A percentile compares a stretch with the other conserved stretches of the same genome.
These are phyloP conservation scores for Nitzschia sp. DNA, from an alignment of 108 stramenopile genomes.

Conservation along the genomic window DNA sequence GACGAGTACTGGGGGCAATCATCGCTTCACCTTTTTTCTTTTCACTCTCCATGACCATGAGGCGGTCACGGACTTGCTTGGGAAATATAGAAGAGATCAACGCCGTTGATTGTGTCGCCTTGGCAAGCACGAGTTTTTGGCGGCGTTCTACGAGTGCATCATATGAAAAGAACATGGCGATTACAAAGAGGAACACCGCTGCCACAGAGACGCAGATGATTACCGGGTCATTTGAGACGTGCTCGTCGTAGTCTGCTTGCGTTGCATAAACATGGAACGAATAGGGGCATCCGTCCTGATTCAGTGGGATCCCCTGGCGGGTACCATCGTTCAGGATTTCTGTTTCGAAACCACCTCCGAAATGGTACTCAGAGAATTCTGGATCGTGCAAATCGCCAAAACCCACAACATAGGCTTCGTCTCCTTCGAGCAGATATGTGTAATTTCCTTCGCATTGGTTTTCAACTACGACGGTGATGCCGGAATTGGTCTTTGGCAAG, in stretches of 20 bases:
- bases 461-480: conserved; percentile 47
- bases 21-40: background rate
- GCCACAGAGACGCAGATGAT: conserved; percentile 40
- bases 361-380: background rate
- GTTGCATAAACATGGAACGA: conserved; percentile 51
- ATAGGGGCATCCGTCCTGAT: conserved; percentile 15
- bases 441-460: conserved; percentile 22
- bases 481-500: conserved; percentile 49
- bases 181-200: conserved; percentile 54
- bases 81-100: conserved; percentile 5
- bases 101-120: conserved; percentile 27
- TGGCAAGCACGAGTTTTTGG: conserved; percentile 34
- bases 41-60: conserved; percentile 8
- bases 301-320: background rate
- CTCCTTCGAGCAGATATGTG: conserved; percentile 15
- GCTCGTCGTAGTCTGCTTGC: conserved; percentile 28
- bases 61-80: background rate
- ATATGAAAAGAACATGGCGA: conserved; percentile 51
- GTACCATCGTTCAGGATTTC: background rate
- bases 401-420: conserved; percentile 13
- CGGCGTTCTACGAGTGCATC: conserved; percentile 60
- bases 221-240: conserved; percentile 40
- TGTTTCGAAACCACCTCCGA: background rate
- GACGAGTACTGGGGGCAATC: background rate
- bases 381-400: conserved; percentile 14